Percentiles rank a stretch among this genome's conserved stretches.
These are phyloP conservation scores for Colletotrichum coccodes DNA, from an alignment of 2,329 filamentous ascomycete species.

Conservation along the genomic window DNA sequence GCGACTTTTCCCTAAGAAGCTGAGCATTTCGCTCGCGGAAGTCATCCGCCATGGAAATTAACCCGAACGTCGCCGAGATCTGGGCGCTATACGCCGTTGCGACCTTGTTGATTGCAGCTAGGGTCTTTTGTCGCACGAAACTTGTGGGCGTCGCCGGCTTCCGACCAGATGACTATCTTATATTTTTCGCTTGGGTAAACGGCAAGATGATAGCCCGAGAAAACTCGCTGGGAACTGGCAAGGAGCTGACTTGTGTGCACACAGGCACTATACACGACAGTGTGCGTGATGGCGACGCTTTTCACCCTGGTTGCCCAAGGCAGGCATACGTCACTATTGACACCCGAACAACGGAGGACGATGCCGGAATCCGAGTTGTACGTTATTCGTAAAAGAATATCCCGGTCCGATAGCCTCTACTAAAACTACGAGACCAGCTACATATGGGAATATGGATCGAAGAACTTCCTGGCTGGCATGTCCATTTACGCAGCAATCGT, in stretches of 20 bases:
- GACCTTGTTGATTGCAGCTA: conserved; percentile 41
- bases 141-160: conserved; percentile 45
- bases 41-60: conserved; percentile 12
- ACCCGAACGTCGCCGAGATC: conserved; percentile 41
- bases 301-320: conserved; percentile 42
- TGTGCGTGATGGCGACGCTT: conserved; percentile 16
- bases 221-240: no score
- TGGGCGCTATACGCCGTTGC: conserved; percentile 49
- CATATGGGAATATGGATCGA: conserved; percentile 43
- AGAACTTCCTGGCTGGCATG: conserved; percentile 47
- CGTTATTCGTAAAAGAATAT: background rate
- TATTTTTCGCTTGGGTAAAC: conserved; percentile 42
- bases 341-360: conserved; percentile 40
- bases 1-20: no score
- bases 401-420: no score
- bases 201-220: no score
- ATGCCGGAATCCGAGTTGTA: conserved; percentile 40
- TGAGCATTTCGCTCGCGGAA: background rate
- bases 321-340: conserved; percentile 42
- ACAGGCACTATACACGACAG: conserved; percentile 11
- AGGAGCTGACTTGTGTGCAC: no score
- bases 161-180: conserved; percentile 46
- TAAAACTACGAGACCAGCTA: background rate
- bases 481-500: conserved; percentile 47
- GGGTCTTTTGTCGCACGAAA: conserved; percentile 44